Percentiles rank a stretch among this genome's conserved stretches.
Conservation (phyloP, 257 asterid species). For the Prunella vulgaris region DNA sequence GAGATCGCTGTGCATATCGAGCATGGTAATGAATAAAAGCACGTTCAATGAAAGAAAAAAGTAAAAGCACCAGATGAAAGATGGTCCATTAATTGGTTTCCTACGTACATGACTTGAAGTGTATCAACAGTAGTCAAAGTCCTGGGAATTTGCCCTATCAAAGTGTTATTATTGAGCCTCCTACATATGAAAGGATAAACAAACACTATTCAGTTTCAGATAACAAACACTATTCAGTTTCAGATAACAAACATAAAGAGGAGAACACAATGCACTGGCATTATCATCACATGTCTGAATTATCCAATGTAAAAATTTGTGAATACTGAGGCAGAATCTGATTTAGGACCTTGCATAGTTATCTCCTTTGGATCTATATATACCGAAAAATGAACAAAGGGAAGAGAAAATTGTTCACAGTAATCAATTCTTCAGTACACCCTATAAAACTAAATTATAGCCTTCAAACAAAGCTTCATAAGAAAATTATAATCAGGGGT, state of each 20-base stretch:
- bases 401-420: too few relatives aligned
- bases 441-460: neutral
- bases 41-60: constrained; percentile 6
- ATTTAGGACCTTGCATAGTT: neutral
- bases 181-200: constrained; percentile 34
- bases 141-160: constrained; percentile 70
- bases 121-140: constrained; percentile 49
- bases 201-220: constrained; percentile 20
- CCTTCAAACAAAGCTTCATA: neutral
- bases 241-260: too few relatives aligned
- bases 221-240: neutral
- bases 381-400: too few relatives aligned
- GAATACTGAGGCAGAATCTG: neutral
- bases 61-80: neutral
- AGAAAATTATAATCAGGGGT: neutral
- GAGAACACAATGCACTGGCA: constrained; percentile 15
- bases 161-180: constrained; percentile 92
- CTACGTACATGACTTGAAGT: constrained; percentile 98
- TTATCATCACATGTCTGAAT: constrained; percentile 1
- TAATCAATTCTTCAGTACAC: too few relatives aligned
- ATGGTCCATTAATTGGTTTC: constrained; percentile 22
- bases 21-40: constrained; percentile 21
- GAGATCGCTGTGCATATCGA: constrained; percentile 69
- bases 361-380: neutral
- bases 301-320: neutral